Evolutionary conservation across 495 filamentous ascomycete genomes (phyloP).

Genomic region (Xylaria longipes): DNA sequence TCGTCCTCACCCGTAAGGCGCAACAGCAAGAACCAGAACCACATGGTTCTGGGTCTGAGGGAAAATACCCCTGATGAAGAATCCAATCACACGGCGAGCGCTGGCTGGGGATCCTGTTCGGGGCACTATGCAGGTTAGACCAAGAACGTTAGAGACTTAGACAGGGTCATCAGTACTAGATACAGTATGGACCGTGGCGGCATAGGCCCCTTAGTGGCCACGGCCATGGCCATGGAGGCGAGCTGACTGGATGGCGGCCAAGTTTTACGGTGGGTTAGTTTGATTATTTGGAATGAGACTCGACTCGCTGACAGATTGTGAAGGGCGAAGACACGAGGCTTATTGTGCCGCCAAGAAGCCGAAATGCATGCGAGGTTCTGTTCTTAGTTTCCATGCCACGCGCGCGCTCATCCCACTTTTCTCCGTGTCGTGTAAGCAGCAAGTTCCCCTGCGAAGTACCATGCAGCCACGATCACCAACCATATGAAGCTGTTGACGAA

Average conservation of each 20-base stretch:
- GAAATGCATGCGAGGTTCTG: conserved; percentile 11
- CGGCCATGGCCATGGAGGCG: conserved; percentile 12
- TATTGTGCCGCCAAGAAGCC: conserved; percentile 23
- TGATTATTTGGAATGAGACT: conserved; percentile 24
- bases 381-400: conserved; percentile 22
- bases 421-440: conserved; percentile 9
- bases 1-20: neutral
- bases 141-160: neutral
- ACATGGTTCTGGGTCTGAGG: conserved; percentile 20
- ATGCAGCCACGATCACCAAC: neutral
- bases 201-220: neutral
- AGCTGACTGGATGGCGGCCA: conserved; percentile 20
- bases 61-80: conserved; percentile 8
- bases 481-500: neutral
- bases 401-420: conserved; percentile 16
- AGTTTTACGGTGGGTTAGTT: conserved; percentile 21
- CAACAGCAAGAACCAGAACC: conserved; percentile 12
- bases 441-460: conserved; percentile 11
- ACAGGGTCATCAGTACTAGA: conserved; percentile 18
- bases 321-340: conserved; percentile 22
- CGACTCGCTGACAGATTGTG: conserved; percentile 24
- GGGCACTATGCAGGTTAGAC: conserved; percentile 20
- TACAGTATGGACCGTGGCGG: conserved; percentile 15
- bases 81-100: conserved; percentile 13
- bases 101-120: conserved; percentile 15